phyloP scores from a whole-genome alignment of 1,139 yeast genomes.

The Cylindricascospora bacillispora region DNA sequence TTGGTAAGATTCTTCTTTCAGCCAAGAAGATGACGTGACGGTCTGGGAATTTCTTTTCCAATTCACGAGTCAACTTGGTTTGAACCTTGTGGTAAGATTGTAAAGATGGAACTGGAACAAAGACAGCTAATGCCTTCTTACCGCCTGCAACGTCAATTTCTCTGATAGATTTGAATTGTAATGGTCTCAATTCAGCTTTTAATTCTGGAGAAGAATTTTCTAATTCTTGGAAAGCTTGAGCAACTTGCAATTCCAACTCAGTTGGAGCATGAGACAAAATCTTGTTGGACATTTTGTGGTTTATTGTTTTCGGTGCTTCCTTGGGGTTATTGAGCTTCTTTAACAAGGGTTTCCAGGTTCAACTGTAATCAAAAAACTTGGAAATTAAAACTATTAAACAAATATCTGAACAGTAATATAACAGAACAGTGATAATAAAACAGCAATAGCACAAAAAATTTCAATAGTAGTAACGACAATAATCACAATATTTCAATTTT shows the following conservation, averaged over 20 bases:
- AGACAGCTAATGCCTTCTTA: conserved; percentile 96
- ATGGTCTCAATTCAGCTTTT: conserved; percentile 96
- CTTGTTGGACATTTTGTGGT: no score
- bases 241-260: conserved; percentile 98
- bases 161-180: conserved; percentile 97
- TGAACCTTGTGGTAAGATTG: conserved; percentile 94
- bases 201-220: conserved; percentile 89
- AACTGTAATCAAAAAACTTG: no score
- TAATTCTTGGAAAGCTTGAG: conserved; percentile 96
- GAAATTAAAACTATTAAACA: no score
- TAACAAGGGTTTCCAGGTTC: no score
- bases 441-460: no score
- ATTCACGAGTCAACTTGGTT: conserved; percentile 96
- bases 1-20: conserved; percentile 99
- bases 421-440: no score
- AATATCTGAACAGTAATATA: no score
- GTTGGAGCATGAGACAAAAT: conserved; percentile 85
- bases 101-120: conserved; percentile 95
- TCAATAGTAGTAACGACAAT: no score
- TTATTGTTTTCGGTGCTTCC: no score
- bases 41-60: conserved; percentile 99
- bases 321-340: no score
- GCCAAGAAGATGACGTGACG: conserved; percentile 99
- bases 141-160: conserved; percentile 98
- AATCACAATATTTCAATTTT: no score